These are phyloP conservation scores for Entomortierella lignicola DNA, from an alignment of 192 early-diverging fungal species.

Conservation along the genomic window DNA sequence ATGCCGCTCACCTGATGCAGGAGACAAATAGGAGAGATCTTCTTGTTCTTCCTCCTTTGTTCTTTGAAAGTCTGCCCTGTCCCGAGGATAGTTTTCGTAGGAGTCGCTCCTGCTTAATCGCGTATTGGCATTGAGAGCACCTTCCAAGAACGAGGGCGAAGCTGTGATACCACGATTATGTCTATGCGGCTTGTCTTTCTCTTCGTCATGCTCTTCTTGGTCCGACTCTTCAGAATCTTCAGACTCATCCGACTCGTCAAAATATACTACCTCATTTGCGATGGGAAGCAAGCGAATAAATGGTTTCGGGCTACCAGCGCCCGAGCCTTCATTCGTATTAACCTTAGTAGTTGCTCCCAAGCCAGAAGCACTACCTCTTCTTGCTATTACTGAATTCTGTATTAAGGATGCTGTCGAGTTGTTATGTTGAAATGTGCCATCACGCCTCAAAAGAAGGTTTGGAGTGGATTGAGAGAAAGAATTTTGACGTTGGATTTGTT, in stretches of 20 bases:
- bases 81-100: neutral
- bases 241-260: conserved; percentile 12
- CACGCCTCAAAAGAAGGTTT: conserved; percentile 9
- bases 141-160: conserved; percentile 8
- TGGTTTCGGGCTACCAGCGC: neutral
- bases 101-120: conserved; percentile 7
- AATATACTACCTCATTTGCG: conserved; percentile 21
- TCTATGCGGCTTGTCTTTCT: neutral
- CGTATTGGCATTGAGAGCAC: conserved; percentile 1
- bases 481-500: conserved; percentile 44
- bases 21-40: conserved; percentile 37
- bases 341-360: neutral
- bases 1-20: conserved; percentile 16
- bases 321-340: neutral
- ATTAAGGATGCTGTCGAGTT: neutral
- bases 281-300: conserved; percentile 37
- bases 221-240: conserved; percentile 13
- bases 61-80: conserved; percentile 17
- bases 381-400: neutral
- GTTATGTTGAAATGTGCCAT: conserved; percentile 6
- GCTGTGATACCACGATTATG: neutral
- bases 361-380: too few species aligned
- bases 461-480: conserved; percentile 37
- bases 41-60: conserved; percentile 24
- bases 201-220: neutral